Evolutionary conservation across 2,329 filamentous ascomycete species (phyloP).

Genomic region (Neofusicoccum kwambonambiense): DNA sequence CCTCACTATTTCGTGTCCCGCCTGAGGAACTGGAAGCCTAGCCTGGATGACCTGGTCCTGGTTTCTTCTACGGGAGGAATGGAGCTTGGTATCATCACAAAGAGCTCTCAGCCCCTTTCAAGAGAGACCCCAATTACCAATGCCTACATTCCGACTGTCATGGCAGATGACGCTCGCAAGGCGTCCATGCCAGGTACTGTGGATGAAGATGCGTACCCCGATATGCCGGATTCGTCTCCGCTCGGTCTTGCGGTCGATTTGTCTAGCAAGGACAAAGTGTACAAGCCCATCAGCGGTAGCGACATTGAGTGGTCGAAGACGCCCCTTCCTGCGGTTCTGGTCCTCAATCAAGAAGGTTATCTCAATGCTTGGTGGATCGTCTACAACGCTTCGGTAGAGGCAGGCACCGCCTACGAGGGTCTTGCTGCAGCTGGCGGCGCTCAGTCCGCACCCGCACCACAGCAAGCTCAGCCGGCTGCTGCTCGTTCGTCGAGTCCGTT

Average conservation of each 20-base stretch:
- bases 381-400: conserved; percentile 80
- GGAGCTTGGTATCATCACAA: conserved; percentile 76
- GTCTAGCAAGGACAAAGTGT: conserved; percentile 76
- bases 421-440: conserved; percentile 54
- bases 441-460: conserved; percentile 19
- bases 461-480: conserved; percentile 21
- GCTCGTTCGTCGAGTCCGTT: conserved; percentile 24
- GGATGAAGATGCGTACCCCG: conserved; percentile 38
- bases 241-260: conserved; percentile 81
- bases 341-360: conserved; percentile 85
- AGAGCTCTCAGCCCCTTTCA: conserved; percentile 67
- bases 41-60: conserved; percentile 77
- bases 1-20: conserved; percentile 78
- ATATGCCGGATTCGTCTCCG: conserved; percentile 68
- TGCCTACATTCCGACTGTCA: conserved; percentile 74
- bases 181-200: conserved; percentile 33
- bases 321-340: conserved; percentile 79
- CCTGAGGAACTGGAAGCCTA: conserved; percentile 75
- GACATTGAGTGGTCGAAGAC: conserved; percentile 73
- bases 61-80: conserved; percentile 76
- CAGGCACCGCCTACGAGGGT: conserved; percentile 70
- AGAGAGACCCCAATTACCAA: conserved; percentile 61
- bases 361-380: conserved; percentile 88
- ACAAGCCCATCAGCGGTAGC: conserved; percentile 68
- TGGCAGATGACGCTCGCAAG: conserved; percentile 67